Evolutionary conservation across 345 rosid genomes (phyloP).

Genomic region (Crucihimalaya himalaica): DNA sequence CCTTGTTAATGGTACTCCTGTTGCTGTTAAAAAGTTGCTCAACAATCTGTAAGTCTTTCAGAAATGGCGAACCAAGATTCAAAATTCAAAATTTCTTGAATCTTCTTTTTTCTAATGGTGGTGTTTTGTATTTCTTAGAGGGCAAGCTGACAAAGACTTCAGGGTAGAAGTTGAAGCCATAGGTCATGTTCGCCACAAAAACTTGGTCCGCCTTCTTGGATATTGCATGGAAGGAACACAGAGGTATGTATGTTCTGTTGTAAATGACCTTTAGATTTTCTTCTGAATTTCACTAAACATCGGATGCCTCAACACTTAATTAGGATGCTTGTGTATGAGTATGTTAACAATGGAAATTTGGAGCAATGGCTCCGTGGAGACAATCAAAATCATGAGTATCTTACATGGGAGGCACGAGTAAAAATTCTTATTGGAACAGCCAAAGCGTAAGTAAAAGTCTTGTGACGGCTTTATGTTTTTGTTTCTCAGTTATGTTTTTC

Average conservation of each 20-base stretch:
- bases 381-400: conserved; percentile 68
- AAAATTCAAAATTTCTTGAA: background rate
- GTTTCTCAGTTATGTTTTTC: background rate
- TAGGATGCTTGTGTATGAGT: conserved; percentile 87
- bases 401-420: conserved; percentile 88
- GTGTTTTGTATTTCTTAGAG: conserved; percentile 52
- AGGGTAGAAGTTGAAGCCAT: conserved; percentile 97
- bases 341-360: conserved; percentile 85
- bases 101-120: conserved; percentile 23
- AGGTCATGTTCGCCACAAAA: conserved; percentile 93
- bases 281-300: conserved; percentile 8
- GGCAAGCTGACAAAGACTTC: conserved; percentile 96
- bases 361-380: conserved; percentile 97
- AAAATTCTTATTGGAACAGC: conserved; percentile 85
- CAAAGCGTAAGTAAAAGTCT: conserved; percentile 75
- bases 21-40: conserved; percentile 92
- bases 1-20: conserved; percentile 75
- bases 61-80: background rate
- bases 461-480: background rate
- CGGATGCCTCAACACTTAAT: background rate
- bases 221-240: conserved; percentile 97
- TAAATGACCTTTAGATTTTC: background rate
- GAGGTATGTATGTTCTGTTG: conserved; percentile 48
- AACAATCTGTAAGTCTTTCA: conserved; percentile 71
- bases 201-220: conserved; percentile 90